These are phyloP conservation scores for Annona cherimola DNA, from an alignment of 164 flowering plant genomes.

Conservation along the genomic window DNA sequence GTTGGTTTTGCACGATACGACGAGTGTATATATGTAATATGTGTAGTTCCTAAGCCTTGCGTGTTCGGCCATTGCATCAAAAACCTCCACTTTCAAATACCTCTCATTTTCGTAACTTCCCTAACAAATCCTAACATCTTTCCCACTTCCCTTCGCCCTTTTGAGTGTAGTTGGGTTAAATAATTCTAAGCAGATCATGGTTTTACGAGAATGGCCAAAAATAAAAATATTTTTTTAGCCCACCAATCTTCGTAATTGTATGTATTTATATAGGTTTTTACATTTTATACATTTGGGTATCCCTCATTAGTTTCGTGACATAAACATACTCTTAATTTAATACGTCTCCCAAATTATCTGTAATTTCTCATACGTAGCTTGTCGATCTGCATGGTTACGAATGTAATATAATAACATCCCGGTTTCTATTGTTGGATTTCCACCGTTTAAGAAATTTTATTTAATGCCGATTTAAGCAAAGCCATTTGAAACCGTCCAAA, in stretches of 20 bases:
- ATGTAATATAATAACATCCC: not conserved
- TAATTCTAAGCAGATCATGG: too few relatives aligned
- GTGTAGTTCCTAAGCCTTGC: conserved; percentile 14
- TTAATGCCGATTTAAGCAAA: too few relatives aligned
- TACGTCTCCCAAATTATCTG: not conserved
- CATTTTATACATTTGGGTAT: not conserved
- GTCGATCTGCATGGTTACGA: not conserved
- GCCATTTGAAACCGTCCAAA: too few relatives aligned
- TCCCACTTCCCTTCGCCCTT: conserved; percentile 5
- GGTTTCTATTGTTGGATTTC: not conserved
- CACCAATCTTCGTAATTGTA: not conserved
- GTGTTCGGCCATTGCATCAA: conserved; percentile 23
- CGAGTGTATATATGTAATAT: conserved; percentile 7
- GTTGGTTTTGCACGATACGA: conserved; percentile 59
- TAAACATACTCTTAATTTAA: too few relatives aligned
- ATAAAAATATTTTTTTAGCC: not conserved
- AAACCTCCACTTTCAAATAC: conserved; percentile 19
- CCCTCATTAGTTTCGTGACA: not conserved
- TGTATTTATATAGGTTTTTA: not conserved
- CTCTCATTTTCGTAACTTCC: conserved; percentile 26
- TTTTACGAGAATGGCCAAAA: too few relatives aligned
- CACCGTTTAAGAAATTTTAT: not conserved
- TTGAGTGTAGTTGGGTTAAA: too few relatives aligned
- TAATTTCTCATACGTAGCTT: not conserved
- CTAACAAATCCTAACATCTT: conserved; percentile 18